Base-by-base conservation (phyloP, 352 stramenopile genomes). In the Phytopythium montanum region DNA sequence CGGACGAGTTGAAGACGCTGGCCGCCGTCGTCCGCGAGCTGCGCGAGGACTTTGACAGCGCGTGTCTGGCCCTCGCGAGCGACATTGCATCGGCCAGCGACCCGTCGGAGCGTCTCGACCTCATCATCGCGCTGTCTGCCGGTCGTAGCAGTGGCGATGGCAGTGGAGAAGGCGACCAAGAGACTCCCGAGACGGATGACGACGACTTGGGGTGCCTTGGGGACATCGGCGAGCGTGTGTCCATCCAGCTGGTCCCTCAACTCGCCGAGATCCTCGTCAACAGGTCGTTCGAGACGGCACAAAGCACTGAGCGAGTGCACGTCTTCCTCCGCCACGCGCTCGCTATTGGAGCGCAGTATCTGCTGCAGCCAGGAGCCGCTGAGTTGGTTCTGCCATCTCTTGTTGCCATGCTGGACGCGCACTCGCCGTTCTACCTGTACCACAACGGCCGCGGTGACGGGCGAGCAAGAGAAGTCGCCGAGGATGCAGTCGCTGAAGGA, bases 361-460 rank as follows among this genome's bases (percentile, higher is more conserved):
- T 56, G 3, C 57, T 90, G 31, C 55, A 70, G 14, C 48, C 64
- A 2, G 76, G 76, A 12, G 79, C 88, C 25, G 51, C 63, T 0
- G 36, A 39, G 7, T 10, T n/a, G 53, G 19, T n/a, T 9, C 1
- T 77, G 45, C 48, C 66, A 81, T 16, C 54, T 87, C 16, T 70
- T 64, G 33, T 81, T 73, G 50, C 66, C 9, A 74, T 88, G 33
- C 50, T 93, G 5, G 84, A 93, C 26, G 76, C 80, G 0, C 72
- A 87, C 46, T 65, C 72, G 1, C 59, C 65, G 23, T 92, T 92
- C 38, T 92, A 91, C 59, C 50, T 73, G 1, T 77, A 75, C n/a
- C 61, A 73, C 28, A 48, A 26, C 21, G 18, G 49, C 10, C 29
- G 38, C 36, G 1, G 16, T 5, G 36, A n/a, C 14, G 36, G n/a